Percentiles rank a stretch among this genome's conserved stretches.
phyloP scores from a whole-genome alignment of 2,329 filamentous ascomycete species.

The Aspergillus quadricinctus region DNA sequence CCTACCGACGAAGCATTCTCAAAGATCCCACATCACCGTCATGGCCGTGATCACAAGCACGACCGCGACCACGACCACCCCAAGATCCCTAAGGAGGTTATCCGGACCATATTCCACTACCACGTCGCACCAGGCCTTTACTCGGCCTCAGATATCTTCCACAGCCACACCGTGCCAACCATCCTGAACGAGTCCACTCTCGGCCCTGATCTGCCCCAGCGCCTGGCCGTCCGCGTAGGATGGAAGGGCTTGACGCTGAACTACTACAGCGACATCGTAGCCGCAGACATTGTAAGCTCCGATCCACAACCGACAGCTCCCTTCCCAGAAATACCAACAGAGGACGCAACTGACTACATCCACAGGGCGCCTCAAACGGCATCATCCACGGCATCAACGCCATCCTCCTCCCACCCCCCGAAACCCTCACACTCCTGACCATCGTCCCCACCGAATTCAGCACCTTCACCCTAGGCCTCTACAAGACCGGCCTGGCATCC shows the following conservation, averaged over 20 bases:
- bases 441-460: slow-evolving; percentile 68
- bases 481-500: slow-evolving; percentile 67
- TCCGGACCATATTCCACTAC: slow-evolving; percentile 68
- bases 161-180: slow-evolving; percentile 70
- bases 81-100: slow-evolving; percentile 65
- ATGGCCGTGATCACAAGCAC: slow-evolving; percentile 1
- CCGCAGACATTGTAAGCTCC: slow-evolving; percentile 60
- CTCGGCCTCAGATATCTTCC: slow-evolving; percentile 61
- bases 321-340: neutral
- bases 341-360: slow-evolving; percentile 1
- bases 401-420: slow-evolving; percentile 72
- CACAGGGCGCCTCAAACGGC: slow-evolving; percentile 68
- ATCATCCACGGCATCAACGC: slow-evolving; percentile 73
- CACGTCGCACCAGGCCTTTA: slow-evolving; percentile 68
- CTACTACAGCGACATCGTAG: slow-evolving; percentile 68
- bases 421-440: slow-evolving; percentile 59
- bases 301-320: too few relatives aligned
- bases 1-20: slow-evolving; percentile 74
- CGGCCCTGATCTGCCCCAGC: slow-evolving; percentile 61
- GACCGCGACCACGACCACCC: slow-evolving; percentile 1
- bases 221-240: slow-evolving; percentile 64
- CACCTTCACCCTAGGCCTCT: slow-evolving; percentile 69
- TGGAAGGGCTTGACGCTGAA: slow-evolving; percentile 66
- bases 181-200: slow-evolving; percentile 56
- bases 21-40: slow-evolving; percentile 49